phyloP scores from a whole-genome alignment of 2,329 filamentous ascomycete genomes.

The Thelonectria discophora region DNA sequence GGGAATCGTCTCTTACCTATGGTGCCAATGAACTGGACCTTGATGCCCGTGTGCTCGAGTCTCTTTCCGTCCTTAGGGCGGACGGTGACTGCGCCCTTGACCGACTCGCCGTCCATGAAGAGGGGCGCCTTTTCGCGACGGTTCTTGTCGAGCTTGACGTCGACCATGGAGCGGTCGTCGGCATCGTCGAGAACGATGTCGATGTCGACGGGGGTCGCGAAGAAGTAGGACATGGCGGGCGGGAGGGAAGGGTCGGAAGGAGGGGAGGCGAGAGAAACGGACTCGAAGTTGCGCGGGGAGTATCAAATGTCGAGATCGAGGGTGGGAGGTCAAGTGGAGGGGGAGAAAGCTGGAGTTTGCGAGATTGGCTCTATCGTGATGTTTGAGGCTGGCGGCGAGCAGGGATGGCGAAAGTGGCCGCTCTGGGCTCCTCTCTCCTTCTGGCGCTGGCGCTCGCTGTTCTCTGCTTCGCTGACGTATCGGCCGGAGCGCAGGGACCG shows the following conservation, averaged over 20 bases:
- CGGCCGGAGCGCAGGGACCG: slow-evolving; percentile 38
- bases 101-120: slow-evolving; percentile 97
- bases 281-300: neutral
- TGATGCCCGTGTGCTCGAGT: slow-evolving; percentile 97
- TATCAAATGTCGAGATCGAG: slow-evolving; percentile 2
- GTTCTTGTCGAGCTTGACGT: slow-evolving; percentile 98
- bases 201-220: slow-evolving; percentile 98
- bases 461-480: slow-evolving; percentile 46
- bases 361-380: slow-evolving; percentile 24
- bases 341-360: neutral
- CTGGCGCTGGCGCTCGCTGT: no score
- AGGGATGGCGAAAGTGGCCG: slow-evolving; percentile 24
- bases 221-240: slow-evolving; percentile 89
- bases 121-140: slow-evolving; percentile 95
- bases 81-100: slow-evolving; percentile 95
- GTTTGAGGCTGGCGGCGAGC: slow-evolving; percentile 33
- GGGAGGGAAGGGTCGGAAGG: neutral
- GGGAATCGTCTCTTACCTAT: slow-evolving; percentile 73
- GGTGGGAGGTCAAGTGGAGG: no score
- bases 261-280: neutral
- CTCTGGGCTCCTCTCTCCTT: neutral
- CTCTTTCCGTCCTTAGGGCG: slow-evolving; percentile 98
- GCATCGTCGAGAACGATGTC: slow-evolving; percentile 96
- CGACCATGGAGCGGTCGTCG: slow-evolving; percentile 93
- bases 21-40: slow-evolving; percentile 98